Evolutionary conservation across 2,329 filamentous ascomycete species (phyloP).

Genomic region (Ophiostoma montium): DNA sequence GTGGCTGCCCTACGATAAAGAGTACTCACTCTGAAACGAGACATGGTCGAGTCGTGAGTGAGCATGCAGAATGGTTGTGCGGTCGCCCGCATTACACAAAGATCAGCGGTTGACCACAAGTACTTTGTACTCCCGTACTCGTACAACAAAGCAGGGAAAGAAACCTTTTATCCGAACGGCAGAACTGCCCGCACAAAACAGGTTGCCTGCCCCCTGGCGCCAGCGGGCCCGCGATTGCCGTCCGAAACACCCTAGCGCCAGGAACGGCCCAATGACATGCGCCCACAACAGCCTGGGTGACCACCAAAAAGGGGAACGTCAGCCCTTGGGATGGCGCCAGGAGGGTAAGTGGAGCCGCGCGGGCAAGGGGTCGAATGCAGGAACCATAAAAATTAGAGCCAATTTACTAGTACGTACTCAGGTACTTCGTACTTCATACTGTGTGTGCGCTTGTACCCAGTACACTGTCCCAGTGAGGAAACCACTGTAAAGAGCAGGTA

Average conservation of each 20-base stretch:
- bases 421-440: too few relatives aligned
- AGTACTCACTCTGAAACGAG: too few relatives aligned
- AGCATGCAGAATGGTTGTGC: too few relatives aligned
- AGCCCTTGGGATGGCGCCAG: not conserved
- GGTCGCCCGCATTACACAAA: too few relatives aligned
- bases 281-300: not conserved
- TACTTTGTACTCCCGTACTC: not conserved
- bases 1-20: too few relatives aligned
- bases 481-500: too few relatives aligned
- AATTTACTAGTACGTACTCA: too few relatives aligned
- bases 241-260: conserved; percentile 7
- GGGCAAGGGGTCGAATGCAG: not conserved
- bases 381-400: not conserved
- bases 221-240: conserved; percentile 4
- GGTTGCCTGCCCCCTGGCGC: conserved; percentile 6
- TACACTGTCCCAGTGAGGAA: not conserved
- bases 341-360: not conserved
- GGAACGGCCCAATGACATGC: conserved; percentile 7
- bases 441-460: too few relatives aligned
- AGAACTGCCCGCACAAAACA: not conserved
- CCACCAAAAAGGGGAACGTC: not conserved
- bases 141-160: not conserved
- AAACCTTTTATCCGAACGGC: too few relatives aligned
- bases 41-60: too few relatives aligned
- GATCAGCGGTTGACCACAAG: too few relatives aligned